Conservation (phyloP, 106 monocot genomes). For the Platanthera zijinensis region DNA sequence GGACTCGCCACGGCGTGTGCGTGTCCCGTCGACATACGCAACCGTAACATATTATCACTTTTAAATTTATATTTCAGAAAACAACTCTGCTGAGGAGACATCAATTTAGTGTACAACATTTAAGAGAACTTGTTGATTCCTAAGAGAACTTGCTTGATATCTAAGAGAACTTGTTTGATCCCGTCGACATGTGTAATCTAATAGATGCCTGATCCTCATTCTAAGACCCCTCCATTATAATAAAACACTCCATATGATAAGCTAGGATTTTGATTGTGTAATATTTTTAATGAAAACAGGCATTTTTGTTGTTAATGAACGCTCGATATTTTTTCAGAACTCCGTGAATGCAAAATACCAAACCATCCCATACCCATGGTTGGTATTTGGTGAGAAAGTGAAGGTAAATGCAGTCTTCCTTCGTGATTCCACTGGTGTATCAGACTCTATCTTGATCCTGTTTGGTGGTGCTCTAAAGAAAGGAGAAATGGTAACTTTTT, state of each 20-base stretch:
- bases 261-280: not conserved
- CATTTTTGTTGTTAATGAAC: not conserved
- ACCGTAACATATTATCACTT: too few relatives aligned
- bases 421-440: slow-evolving; percentile 97
- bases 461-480: slow-evolving; percentile 77
- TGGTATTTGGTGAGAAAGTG: slow-evolving; percentile 97
- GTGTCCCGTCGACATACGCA: too few relatives aligned
- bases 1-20: too few relatives aligned
- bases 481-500: slow-evolving; percentile 60
- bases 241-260: not conserved
- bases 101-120: too few relatives aligned
- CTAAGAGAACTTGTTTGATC: too few relatives aligned
- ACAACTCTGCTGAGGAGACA: too few relatives aligned
- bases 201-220: too few relatives aligned
- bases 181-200: too few relatives aligned
- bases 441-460: slow-evolving; percentile 88
- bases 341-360: slow-evolving; percentile 98
- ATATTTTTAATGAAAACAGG: not conserved
- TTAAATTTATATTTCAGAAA: too few relatives aligned
- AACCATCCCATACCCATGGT: slow-evolving; percentile 93
- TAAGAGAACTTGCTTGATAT: too few relatives aligned
- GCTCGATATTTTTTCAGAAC: slow-evolving; percentile 47
- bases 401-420: slow-evolving; percentile 94
- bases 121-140: too few relatives aligned
- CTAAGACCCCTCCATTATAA: too few relatives aligned